Evolutionary conservation across 805 yeast species (phyloP).

Genomic region (Lipomyces orientalis): DNA sequence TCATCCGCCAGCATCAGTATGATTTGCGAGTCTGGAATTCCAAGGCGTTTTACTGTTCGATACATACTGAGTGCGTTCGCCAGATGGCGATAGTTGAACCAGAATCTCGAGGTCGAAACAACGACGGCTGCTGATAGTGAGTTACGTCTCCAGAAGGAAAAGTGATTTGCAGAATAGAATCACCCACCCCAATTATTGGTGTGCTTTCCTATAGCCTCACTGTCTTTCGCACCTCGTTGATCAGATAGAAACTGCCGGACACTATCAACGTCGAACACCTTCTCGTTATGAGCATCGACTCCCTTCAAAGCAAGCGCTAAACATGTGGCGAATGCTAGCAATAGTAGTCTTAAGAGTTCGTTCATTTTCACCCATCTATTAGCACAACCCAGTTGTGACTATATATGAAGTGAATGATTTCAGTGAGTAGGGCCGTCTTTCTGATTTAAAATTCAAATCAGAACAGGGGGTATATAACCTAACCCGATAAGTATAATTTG

Average conservation of each 20-base stretch:
- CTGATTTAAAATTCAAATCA: not conserved
- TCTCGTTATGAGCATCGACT: not conserved
- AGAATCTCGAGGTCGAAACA: slow-evolving; percentile 93
- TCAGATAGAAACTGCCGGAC: slow-evolving; percentile 11
- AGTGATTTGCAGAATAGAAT: not conserved
- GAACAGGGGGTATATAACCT: not conserved
- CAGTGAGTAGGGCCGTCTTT: not conserved
- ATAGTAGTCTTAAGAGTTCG: not conserved
- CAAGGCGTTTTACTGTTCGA: slow-evolving; percentile 92
- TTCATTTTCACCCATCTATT: not conserved
- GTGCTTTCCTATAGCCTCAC: slow-evolving; percentile 45
- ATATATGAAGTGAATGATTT: not conserved
- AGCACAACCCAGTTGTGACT: not conserved
- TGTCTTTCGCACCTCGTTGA: not conserved
- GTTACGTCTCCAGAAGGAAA: not conserved
- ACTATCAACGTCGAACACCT: not conserved
- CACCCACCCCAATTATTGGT: slow-evolving; percentile 63
- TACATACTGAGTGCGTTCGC: slow-evolving; percentile 94
- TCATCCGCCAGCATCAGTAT: slow-evolving; percentile 96
- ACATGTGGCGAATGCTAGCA: not conserved
- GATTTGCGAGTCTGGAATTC: slow-evolving; percentile 97
- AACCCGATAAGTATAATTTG: not conserved
- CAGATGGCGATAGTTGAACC: slow-evolving; percentile 98
- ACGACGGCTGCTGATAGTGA: slow-evolving; percentile 64
- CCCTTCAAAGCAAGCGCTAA: not conserved